Evolutionary conservation across 129 eudicot species (phyloP), one percentile per base, ranked within the genome.

Genomic region (Helianthus tuberosus): DNA sequence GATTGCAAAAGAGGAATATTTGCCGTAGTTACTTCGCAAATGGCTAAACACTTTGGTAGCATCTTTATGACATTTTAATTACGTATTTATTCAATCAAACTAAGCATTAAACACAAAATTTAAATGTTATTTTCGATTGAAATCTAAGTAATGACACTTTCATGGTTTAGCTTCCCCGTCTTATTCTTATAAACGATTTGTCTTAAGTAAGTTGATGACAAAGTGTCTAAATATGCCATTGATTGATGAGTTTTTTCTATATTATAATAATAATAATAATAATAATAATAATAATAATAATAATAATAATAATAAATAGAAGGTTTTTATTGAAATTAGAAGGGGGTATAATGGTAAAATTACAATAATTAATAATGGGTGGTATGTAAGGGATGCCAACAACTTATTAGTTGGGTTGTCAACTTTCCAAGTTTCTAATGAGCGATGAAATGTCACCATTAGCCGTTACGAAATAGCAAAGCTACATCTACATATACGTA

Each of bases 401-500:
- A 41, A 79, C 78, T 79, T 74, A 46, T 79, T 72, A 65, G 83
- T 72, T 79, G 68, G 68, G 53, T 29, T 52, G 83, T 79, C 83
- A 64, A 79, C 68, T 64, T 78, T 78, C 25, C 41, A 78, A 71
- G 83, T 79, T 72, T 79, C 73, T 57, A 72, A 78, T 2, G 77
- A 71, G 62, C 64, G 83, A 79, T 79, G 74, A 72, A 71, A 79
- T 51, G 72, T 79, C 78, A 54, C 74, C 66, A 55, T 72, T 79
- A 79, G 78, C 69, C 78, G 82, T 72, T 72, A 79, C 82, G 74
- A 65, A 64, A 79, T 79, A 78, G 66, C 77, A 64, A 78, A 63
- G 82, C 72, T 50, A 71, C 67, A 43, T 64, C 52, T 2, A 71
- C 66, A 60, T 14, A 66, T 11, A 60, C 66, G 44, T 60, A 27